These are phyloP conservation scores for Fraxinus americana DNA, from an alignment of 257 asterid species.

Conservation along the genomic window DNA sequence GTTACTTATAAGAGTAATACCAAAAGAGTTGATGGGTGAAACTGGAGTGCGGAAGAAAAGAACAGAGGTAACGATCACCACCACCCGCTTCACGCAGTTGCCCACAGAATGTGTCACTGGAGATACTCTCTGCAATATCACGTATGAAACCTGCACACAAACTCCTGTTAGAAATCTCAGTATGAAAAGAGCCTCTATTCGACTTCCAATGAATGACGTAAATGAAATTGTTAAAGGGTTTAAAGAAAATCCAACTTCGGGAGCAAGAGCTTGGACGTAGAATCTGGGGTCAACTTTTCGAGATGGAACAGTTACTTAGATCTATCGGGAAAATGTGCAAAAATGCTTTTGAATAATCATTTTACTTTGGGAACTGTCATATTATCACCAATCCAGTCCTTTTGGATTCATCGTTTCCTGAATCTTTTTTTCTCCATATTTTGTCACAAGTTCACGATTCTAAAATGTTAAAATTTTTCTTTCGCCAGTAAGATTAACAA, in stretches of 20 bases:
- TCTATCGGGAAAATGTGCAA: too few species aligned
- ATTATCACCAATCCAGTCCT: not conserved
- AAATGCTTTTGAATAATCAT: too few species aligned
- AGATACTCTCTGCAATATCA: constrained; percentile 85
- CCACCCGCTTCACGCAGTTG: constrained; percentile 91
- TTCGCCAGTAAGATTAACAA: not conserved
- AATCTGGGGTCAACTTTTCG: too few species aligned
- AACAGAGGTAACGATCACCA: constrained; percentile 81
- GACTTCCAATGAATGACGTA: not conserved
- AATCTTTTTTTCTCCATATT: not conserved
- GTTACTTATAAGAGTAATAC: constrained; percentile 28
- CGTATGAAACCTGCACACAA: constrained; percentile 81
- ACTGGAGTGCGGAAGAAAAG: constrained; percentile 90
- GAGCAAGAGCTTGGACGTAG: too few species aligned
- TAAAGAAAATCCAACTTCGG: not conserved
- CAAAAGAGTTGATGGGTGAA: constrained; percentile 63
- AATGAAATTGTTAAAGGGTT: not conserved
- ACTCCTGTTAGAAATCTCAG: constrained; percentile 26
- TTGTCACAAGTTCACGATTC: not conserved
- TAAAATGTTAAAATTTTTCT: not conserved
- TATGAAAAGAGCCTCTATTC: not conserved
- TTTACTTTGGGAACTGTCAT: not conserved
- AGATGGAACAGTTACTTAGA: too few species aligned
- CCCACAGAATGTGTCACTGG: constrained; percentile 47
- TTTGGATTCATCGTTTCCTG: not conserved